A percentile compares a stretch with the other conserved stretches of the same genome.
Evolutionary conservation across 2,329 filamentous ascomycete genomes (phyloP).

Genomic region (Alternaria brassicicola): DNA sequence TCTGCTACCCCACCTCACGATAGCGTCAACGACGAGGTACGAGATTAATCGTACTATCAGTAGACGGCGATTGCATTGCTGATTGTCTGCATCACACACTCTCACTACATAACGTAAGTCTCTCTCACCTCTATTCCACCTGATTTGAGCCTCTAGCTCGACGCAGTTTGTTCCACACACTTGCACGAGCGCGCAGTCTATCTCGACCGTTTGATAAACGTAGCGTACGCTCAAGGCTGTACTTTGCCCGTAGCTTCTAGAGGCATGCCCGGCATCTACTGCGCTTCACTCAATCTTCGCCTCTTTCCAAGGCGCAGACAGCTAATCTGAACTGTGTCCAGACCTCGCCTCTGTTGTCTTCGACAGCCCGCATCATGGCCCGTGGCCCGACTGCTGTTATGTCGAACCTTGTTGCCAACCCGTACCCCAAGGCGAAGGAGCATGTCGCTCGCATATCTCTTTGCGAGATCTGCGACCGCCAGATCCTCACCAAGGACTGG

Average conservation of each 20-base stretch:
- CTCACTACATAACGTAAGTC: slow-evolving; percentile 4
- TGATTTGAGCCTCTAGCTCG: not conserved
- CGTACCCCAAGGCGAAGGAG: slow-evolving; percentile 35
- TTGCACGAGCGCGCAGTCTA: not conserved
- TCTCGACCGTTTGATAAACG: not conserved
- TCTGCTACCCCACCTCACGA: slow-evolving; percentile 8
- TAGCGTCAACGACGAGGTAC: slow-evolving; percentile 1
- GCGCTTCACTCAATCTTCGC: slow-evolving; percentile 7
- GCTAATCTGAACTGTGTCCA: slow-evolving; percentile 6
- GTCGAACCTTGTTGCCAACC: slow-evolving; percentile 22
- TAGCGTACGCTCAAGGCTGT: not conserved
- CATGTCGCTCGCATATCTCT: slow-evolving; percentile 22
- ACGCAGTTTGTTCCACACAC: not conserved
- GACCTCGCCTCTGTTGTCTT: not conserved
- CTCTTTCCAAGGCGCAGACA: not conserved
- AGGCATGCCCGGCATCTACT: not conserved
- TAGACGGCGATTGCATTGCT: not conserved
- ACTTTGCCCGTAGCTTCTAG: not conserved
- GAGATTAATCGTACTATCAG: not conserved
- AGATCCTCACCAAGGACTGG: slow-evolving; percentile 42
- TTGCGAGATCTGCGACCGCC: slow-evolving; percentile 44
- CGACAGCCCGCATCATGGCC: slow-evolving; percentile 14
- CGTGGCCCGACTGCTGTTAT: slow-evolving; percentile 6
- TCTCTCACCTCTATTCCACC: not conserved
- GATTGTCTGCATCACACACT: not conserved